Conservation (phyloP, 1,284 basidiomycete genomes). For the Cutaneotrichosporon sp. region DNA sequence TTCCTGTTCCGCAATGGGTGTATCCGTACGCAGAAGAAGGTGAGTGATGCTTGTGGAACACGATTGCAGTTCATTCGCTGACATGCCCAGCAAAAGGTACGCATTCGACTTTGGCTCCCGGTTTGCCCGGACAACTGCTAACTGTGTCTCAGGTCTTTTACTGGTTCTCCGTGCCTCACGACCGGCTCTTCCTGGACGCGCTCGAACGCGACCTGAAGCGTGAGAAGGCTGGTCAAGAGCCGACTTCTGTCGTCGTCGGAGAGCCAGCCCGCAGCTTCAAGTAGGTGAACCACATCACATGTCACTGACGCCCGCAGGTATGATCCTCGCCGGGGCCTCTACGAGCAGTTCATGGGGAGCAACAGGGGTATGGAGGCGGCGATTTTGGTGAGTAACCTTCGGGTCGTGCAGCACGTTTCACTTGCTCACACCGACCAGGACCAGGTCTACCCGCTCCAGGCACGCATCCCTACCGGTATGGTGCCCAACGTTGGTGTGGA, state of each 20-base stretch:
- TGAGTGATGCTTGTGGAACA: conserved; percentile 61
- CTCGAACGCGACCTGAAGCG: conserved; percentile 89
- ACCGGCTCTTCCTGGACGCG: conserved; percentile 91
- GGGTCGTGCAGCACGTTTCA: not conserved
- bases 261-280: conserved; percentile 68
- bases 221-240: conserved; percentile 81
- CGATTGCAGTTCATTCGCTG: conserved; percentile 3
- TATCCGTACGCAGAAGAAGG: conserved; percentile 94
- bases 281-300: conserved; percentile 27
- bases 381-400: conserved; percentile 23
- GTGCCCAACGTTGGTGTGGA: conserved; percentile 10
- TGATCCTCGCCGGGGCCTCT: conserved; percentile 78
- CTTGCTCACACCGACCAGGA: conserved; percentile 19
- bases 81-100: conserved; percentile 37
- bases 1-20: conserved; percentile 91
- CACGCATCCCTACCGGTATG: conserved; percentile 19
- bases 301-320: conserved; percentile 60
- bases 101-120: not conserved
- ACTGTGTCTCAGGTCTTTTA: conserved; percentile 61
- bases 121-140: not conserved
- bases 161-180: conserved; percentile 88
- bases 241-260: conserved; percentile 72
- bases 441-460: conserved; percentile 30
- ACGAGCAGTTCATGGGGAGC: conserved; percentile 71
- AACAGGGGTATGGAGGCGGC: conserved; percentile 45